These are phyloP conservation scores for Meyerozyma smithsonii DNA, from an alignment of 1,139 yeast genomes.

Conservation along the genomic window DNA sequence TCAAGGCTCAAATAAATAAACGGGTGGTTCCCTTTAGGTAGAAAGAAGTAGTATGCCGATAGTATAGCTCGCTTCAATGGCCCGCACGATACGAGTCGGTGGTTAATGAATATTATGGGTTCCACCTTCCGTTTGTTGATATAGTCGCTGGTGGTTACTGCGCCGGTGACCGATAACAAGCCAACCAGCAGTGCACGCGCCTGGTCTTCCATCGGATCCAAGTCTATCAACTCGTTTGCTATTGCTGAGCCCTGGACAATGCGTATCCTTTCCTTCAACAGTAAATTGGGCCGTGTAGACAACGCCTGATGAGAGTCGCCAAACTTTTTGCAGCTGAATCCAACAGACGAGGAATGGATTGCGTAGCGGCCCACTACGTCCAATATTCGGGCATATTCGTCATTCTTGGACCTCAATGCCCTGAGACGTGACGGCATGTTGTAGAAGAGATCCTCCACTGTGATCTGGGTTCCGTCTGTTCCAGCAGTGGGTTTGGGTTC, in stretches of 20 bases:
- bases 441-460: conserved; percentile 85
- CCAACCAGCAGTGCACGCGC: conserved; percentile 30
- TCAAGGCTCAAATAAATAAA: conserved; percentile 70
- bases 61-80: conserved; percentile 68
- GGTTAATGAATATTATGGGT: conserved; percentile 80
- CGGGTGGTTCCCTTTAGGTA: conserved; percentile 79
- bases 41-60: conserved; percentile 57
- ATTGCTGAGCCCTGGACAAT: conserved; percentile 66
- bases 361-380: conserved; percentile 87
- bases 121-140: conserved; percentile 60
- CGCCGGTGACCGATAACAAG: conserved; percentile 49
- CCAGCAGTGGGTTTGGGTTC: conserved; percentile 83
- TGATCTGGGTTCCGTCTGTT: conserved; percentile 76
- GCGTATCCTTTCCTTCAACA: conserved; percentile 64
- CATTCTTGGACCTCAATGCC: conserved; percentile 61
- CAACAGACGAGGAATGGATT: conserved; percentile 63
- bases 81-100: conserved; percentile 77
- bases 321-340: conserved; percentile 72
- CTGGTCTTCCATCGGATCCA: conserved; percentile 23
- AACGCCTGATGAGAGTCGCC: conserved; percentile 64
- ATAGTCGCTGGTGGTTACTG: conserved; percentile 68
- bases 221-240: conserved; percentile 58
- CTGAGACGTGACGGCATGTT: conserved; percentile 78
- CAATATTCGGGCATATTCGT: conserved; percentile 70
- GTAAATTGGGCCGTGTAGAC: conserved; percentile 43